phyloP scores from a whole-genome alignment of 1,139 yeast species.

The Yamadazyma kanchanaburiensis region DNA sequence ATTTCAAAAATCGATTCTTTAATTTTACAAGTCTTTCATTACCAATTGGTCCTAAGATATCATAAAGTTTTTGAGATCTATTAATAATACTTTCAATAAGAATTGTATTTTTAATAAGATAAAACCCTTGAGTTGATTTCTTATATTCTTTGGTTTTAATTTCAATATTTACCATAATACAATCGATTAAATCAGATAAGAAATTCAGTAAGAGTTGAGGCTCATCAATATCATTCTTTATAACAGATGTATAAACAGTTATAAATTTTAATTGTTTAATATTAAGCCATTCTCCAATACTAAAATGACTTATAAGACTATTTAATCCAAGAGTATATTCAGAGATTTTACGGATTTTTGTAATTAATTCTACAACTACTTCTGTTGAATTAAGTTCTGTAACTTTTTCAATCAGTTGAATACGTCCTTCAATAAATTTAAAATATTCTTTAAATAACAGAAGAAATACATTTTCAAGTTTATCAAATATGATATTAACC shows the following conservation, averaged over 20 bases:
- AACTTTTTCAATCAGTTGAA: conserved; percentile 36
- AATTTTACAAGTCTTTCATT: conserved; percentile 62
- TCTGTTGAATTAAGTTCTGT: conserved; percentile 69
- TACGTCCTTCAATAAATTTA: conserved; percentile 50
- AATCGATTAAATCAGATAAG: conserved; percentile 74
- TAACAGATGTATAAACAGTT: conserved; percentile 46
- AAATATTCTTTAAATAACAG: conserved; percentile 57
- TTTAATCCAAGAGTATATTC: conserved; percentile 58
- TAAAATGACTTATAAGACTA: conserved; percentile 47
- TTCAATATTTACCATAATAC: conserved; percentile 59
- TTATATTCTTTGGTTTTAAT: conserved; percentile 47
- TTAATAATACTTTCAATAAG: conserved; percentile 73
- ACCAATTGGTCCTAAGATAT: conserved; percentile 63
- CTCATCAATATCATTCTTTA: conserved; percentile 33
- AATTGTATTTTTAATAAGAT: conserved; percentile 67
- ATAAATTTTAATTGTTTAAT: conserved; percentile 50
- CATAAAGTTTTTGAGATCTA: conserved; percentile 50
- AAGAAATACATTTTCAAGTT: conserved; percentile 19
- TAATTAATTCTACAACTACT: conserved; percentile 61
- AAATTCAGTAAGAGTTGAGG: conserved; percentile 53
- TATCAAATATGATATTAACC: conserved; percentile 13
- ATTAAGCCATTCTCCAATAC: conserved; percentile 71
- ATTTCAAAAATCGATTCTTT: conserved; percentile 70
- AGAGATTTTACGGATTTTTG: conserved; percentile 60
- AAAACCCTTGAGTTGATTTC: conserved; percentile 63